Conservation (phyloP, 257 asterid genomes). For the Scutellaria baicalensis region DNA sequence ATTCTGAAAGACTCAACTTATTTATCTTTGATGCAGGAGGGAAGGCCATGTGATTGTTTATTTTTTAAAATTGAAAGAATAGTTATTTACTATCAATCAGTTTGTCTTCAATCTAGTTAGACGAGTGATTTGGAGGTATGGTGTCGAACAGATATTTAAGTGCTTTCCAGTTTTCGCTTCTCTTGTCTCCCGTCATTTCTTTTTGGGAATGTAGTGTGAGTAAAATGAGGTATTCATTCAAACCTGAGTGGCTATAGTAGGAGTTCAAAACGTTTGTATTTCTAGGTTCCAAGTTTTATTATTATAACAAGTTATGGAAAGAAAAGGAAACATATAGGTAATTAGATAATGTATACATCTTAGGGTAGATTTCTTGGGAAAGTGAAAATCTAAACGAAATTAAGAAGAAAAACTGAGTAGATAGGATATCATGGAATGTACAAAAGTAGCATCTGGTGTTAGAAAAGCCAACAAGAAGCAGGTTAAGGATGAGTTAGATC, state of each 20-base stretch:
- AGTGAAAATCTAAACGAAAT: no score
- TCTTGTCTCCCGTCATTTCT: conserved; percentile 49
- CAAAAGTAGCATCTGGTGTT: conserved; percentile 38
- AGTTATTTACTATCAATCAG: conserved; percentile 2
- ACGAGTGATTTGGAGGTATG: conserved; percentile 40
- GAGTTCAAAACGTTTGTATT: neutral
- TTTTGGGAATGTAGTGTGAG: conserved; percentile 70
- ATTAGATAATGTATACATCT: no score
- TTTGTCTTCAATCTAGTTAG: neutral
- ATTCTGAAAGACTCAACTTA: no score
- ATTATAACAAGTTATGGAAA: no score
- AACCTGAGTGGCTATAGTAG: conserved; percentile 70
- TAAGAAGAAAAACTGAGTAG: no score
- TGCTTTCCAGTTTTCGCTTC: neutral
- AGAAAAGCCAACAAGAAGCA: conserved; percentile 75
- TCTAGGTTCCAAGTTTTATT: no score
- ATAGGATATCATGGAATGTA: conserved; percentile 48
- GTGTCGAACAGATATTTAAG: conserved; percentile 25
- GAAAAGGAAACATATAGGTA: no score
- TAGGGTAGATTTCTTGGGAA: no score
- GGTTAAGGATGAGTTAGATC: conserved; percentile 70
- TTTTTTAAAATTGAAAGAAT: neutral
- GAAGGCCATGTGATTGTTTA: conserved; percentile 24
- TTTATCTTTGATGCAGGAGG: conserved; percentile 28
- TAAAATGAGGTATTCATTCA: conserved; percentile 60